These are phyloP conservation scores for Escallonia rubra DNA, from an alignment of 129 eudicot species.

Conservation along the genomic window DNA sequence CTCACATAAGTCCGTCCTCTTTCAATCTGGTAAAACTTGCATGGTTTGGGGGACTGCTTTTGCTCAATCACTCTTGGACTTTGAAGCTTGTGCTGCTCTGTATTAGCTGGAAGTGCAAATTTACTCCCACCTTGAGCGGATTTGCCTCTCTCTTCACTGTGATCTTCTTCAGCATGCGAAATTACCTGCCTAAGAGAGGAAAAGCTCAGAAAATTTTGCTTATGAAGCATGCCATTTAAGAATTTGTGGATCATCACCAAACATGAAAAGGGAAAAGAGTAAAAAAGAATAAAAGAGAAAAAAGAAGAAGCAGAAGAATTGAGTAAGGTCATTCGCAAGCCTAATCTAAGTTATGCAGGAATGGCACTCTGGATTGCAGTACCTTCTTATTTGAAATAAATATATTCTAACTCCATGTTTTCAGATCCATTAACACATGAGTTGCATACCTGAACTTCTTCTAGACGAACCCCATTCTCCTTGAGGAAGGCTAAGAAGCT, in stretches of 20 bases:
- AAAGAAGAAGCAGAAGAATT: too few relatives aligned
- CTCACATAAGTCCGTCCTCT: slow-evolving; percentile 12
- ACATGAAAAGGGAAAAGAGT: neutral
- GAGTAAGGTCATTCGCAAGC: too few relatives aligned
- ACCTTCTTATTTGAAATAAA: too few relatives aligned
- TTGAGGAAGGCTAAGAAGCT: slow-evolving; percentile 52
- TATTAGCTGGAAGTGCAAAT: neutral
- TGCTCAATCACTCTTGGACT: slow-evolving; percentile 1
- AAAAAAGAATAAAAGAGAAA: too few relatives aligned
- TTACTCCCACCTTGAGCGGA: neutral
- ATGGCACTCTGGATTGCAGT: too few relatives aligned
- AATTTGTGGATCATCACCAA: too few relatives aligned
- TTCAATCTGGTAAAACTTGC: slow-evolving; percentile 22
- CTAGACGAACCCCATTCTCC: slow-evolving; percentile 51
- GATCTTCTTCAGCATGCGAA: slow-evolving; percentile 4
- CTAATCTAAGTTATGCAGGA: too few relatives aligned
- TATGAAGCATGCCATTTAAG: neutral
- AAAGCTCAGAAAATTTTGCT: neutral
- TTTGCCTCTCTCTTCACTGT: neutral
- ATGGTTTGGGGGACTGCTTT: slow-evolving; percentile 5
- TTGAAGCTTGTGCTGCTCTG: neutral
- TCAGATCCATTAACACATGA: too few relatives aligned
- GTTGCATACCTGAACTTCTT: slow-evolving; percentile 44
- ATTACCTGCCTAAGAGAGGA: slow-evolving; percentile 3
- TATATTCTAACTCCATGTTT: too few relatives aligned